Conservation (phyloP, 2,329 filamentous ascomycete species). For the Lasiodiplodia sp. region DNA sequence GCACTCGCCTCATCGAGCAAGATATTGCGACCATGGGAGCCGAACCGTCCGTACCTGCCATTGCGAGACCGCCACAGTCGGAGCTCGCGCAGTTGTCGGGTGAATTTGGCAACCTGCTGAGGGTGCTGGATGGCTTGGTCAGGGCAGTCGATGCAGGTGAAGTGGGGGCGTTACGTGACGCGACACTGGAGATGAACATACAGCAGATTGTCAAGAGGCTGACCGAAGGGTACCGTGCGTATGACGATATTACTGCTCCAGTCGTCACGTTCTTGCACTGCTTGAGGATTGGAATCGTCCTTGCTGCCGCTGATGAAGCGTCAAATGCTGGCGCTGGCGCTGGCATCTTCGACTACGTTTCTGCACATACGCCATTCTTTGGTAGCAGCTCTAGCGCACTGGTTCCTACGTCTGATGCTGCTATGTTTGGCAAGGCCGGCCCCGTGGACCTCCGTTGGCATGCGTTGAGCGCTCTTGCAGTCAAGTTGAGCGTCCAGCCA, state of each 20-base stretch:
- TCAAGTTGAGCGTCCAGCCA: slow-evolving; percentile 35
- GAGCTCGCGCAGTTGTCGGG: slow-evolving; percentile 77
- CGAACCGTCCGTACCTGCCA: slow-evolving; percentile 69
- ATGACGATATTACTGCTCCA: slow-evolving; percentile 84
- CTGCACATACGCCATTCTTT: slow-evolving; percentile 44
- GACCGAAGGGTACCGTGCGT: slow-evolving; percentile 73
- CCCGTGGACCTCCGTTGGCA: slow-evolving; percentile 47
- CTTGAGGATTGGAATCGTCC: slow-evolving; percentile 75
- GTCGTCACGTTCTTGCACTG: slow-evolving; percentile 81
- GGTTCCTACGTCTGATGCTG: slow-evolving; percentile 6
- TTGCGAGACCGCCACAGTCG: slow-evolving; percentile 75
- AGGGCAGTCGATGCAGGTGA: slow-evolving; percentile 36
- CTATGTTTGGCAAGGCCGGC: slow-evolving; percentile 35
- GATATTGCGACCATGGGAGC: slow-evolving; percentile 71
- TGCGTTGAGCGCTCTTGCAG: slow-evolving; percentile 39
- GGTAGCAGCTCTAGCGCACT: slow-evolving; percentile 32
- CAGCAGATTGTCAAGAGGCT: slow-evolving; percentile 75
- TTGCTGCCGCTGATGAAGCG: slow-evolving; percentile 53
- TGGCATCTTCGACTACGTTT: slow-evolving; percentile 36
- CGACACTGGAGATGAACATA: slow-evolving; percentile 63
- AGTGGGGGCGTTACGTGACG: slow-evolving; percentile 39
- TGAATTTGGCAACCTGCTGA: slow-evolving; percentile 79
- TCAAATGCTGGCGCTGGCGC: slow-evolving; percentile 35
- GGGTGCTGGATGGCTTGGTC: slow-evolving; percentile 42
- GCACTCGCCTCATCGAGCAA: slow-evolving; percentile 67